Base-by-base conservation (phyloP, 805 yeast genomes). In the Saturnispora dispora region DNA sequence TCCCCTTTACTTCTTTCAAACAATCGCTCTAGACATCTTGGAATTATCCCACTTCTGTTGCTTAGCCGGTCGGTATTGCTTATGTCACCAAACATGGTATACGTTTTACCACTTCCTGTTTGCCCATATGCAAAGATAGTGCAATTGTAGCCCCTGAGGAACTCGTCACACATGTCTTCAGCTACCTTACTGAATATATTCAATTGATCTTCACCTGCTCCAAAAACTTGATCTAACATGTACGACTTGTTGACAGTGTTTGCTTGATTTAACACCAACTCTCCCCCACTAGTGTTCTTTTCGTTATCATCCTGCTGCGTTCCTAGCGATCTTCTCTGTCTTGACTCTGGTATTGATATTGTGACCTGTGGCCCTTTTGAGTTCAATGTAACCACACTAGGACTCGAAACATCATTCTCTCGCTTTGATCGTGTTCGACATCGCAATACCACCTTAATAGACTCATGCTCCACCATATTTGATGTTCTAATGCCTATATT, bases 81-180 rank as follows among this genome's bases (percentile, higher is more conserved):
- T 62, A 63, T 7, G 58, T 52, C 28, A 47, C 83, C 83, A 62
- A 77, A 75, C 83, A 79, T 79, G 1, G 83, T 77, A 62, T 74
- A 73, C 0, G 83, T 79, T 57, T 79, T 79, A 4, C 83, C 83
- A 2, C 82, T 74, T 11, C 83, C 83, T 1, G 83, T 79, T 60
- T 78, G 83, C 22, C 83, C 83, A 60, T 79, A 79, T 2, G 82
- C 81, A 51, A 79, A 65, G 6, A 79, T 72, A 1, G 83, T 76
- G 50, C 78, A 79, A 58, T 79, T 79, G 54, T 65, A 73, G 15
- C 83, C 83, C 46, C 64, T 62, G 46, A 77, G 54, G 52, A 78
- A 78, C 51, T 78, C 81, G 15, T 68, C 60, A 53, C 77, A 73
- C 22, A 78, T 57, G 3, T 79, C 79, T 10, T 63, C 56, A 0